Evolutionary conservation across 2,329 filamentous ascomycete genomes (phyloP), one percentile per base, ranked within the genome.

Genomic region (Phyllosticta citribraziliensis): DNA sequence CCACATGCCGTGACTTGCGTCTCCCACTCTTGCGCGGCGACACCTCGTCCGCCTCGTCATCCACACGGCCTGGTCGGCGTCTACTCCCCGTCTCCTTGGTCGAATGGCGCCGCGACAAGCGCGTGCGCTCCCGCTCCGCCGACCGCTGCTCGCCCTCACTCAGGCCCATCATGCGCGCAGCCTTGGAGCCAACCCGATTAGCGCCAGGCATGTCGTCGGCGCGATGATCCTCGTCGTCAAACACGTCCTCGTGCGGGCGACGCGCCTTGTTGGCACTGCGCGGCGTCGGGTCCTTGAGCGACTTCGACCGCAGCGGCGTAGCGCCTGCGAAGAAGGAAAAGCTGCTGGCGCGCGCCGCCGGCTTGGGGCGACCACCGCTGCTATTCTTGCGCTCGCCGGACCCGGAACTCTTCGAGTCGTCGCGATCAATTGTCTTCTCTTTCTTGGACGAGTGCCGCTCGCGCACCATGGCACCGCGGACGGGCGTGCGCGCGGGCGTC

Each of bases 161-260:
- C 63, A 83, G 74, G 66, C 77, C 91, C 84, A 94, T 84, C 58
- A 93, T 75, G 73, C 86, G 91, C 33, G 89, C 89, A 27, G 89
- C 90, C 73, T 95, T 96, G 54, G 84, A 81, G 8, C 86, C 82
- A 69, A 90, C 81, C 57, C 84, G 27, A 30, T 82, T 2, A 80
- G 80, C 40, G 5, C 27, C 27, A 30, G 27, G 27, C 52, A 80
- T 66, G 56, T 76, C 73, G 17, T 71, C 76, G 33, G 88, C 84
- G 89, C 2, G 87, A 84, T 9, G 89, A 88, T 3, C 89, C 12
- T 88, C 20, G 88, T 89, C 54, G 83, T 80, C 63, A 54, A 92
- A 47, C 17, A 47, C 17, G 14, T 47, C 40, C 4, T 47, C 40
- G 40, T 47, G 40, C 27, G 27, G 3, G 5, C 40, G 40, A n/a